These are phyloP conservation scores for Argentina anserina DNA, from an alignment of 306 rosid genomes.

Conservation along the genomic window DNA sequence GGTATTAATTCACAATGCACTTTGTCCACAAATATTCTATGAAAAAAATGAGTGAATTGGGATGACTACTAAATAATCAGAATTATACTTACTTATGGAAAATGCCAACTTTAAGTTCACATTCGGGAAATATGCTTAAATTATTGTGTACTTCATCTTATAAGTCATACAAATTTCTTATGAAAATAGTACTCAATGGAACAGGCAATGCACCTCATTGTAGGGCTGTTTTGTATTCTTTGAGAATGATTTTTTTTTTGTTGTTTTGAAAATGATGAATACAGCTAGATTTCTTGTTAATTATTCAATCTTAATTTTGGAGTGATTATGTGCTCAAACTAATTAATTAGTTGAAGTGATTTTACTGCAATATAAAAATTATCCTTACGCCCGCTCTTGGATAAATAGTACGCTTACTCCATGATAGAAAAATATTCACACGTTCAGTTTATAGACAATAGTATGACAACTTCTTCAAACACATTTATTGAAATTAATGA, in stretches of 20 bases:
- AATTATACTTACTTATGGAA: background rate
- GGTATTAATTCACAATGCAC: conserved; percentile 16
- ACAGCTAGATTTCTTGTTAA: background rate
- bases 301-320: background rate
- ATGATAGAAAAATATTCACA: background rate
- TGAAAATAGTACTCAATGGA: background rate
- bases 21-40: conserved; percentile 24
- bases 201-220: background rate
- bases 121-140: background rate
- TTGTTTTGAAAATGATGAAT: background rate
- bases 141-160: background rate
- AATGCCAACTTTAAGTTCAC: conserved; percentile 2
- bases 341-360: background rate
- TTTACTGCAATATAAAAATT: background rate
- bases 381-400: no score
- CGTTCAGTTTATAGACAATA: background rate
- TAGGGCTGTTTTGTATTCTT: background rate
- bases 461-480: no score
- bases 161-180: conserved; percentile 1
- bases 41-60: conserved; percentile 9
- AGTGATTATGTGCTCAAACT: background rate
- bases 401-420: no score
- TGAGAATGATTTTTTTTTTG: background rate
- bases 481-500: no score
- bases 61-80: background rate